Conservation (phyloP, 2,329 filamentous ascomycete genomes). For the Colletotrichum cordylinicola region DNA sequence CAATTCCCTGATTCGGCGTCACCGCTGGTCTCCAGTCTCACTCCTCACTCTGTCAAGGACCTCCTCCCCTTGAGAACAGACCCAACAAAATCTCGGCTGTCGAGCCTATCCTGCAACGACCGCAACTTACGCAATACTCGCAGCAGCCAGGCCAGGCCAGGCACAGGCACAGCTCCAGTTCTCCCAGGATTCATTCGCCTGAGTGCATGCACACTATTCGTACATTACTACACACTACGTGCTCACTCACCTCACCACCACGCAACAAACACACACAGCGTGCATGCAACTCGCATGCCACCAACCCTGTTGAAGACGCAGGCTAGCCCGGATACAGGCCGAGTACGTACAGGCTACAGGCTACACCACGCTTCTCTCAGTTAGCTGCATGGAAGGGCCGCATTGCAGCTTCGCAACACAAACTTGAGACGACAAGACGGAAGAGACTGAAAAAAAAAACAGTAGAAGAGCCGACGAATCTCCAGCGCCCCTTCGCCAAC, state of each 20-base stretch:
- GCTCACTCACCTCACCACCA: not conserved
- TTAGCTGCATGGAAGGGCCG: slow-evolving; percentile 17
- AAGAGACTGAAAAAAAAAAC: not conserved
- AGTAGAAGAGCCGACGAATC: not conserved
- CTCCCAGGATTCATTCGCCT: not conserved
- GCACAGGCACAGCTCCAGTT: not conserved
- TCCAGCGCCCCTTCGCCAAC: not conserved
- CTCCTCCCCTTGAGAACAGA: not conserved
- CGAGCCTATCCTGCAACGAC: not conserved
- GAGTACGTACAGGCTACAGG: not conserved
- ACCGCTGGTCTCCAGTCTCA: slow-evolving; percentile 1
- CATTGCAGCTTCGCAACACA: slow-evolving; percentile 6
- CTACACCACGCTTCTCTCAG: not conserved
- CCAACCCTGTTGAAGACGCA: not conserved
- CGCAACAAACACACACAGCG: not conserved
- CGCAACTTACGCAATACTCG: not conserved
- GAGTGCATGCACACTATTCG: not conserved
- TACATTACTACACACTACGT: not conserved
- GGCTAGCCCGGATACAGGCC: not conserved
- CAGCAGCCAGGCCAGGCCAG: not conserved
- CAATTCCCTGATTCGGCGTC: slow-evolving; percentile 1
- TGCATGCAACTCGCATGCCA: not conserved
- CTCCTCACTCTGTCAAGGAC: not conserved
- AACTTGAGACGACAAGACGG: slow-evolving; percentile 14
- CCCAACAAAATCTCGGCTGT: not conserved